These are phyloP conservation scores for Lindgomyces ingoldianus DNA, from an alignment of 495 filamentous ascomycete species.

Conservation along the genomic window DNA sequence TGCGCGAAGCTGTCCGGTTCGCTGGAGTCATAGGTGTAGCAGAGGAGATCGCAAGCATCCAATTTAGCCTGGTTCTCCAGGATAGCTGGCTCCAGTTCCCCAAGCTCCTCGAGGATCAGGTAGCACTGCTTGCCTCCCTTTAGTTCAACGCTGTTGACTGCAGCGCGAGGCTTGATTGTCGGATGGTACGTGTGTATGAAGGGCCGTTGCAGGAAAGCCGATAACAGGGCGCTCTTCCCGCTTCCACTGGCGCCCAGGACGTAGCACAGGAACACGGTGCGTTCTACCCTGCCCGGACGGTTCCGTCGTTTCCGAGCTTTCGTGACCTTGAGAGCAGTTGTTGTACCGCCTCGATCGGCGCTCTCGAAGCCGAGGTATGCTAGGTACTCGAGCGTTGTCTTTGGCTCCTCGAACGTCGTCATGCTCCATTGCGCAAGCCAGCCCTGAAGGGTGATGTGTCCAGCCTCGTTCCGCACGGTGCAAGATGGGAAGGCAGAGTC, in stretches of 20 bases:
- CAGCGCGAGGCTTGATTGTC: conserved; percentile 88
- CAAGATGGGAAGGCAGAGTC: conserved; percentile 87
- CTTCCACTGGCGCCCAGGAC: conserved; percentile 80
- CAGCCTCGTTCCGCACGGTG: conserved; percentile 91
- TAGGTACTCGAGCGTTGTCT: conserved; percentile 90
- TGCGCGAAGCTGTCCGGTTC: conserved; percentile 94
- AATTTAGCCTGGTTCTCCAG: conserved; percentile 88
- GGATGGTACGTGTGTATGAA: conserved; percentile 87
- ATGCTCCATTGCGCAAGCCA: conserved; percentile 99
- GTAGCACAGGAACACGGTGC: conserved; percentile 95
- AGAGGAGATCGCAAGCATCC: conserved; percentile 90
- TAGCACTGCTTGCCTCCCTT: conserved; percentile 97
- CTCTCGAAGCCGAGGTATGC: conserved; percentile 91
- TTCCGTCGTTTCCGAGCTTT: conserved; percentile 82
- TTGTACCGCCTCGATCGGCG: conserved; percentile 60
- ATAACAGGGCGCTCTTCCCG: conserved; percentile 86
- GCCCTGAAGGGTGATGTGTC: conserved; percentile 92
- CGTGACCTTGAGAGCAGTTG: conserved; percentile 86
- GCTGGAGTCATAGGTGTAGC: conserved; percentile 94
- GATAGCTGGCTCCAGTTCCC: conserved; percentile 91
- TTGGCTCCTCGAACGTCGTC: conserved; percentile 95
- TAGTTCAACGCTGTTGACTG: conserved; percentile 94
- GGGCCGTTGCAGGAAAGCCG: conserved; percentile 85
- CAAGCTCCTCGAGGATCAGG: conserved; percentile 89
- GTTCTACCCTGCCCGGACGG: conserved; percentile 79